Evolutionary conservation across 805 yeast genomes (phyloP), one percentile per base, ranked within the genome.

Genomic region (Starmerella ratchasimensis): DNA sequence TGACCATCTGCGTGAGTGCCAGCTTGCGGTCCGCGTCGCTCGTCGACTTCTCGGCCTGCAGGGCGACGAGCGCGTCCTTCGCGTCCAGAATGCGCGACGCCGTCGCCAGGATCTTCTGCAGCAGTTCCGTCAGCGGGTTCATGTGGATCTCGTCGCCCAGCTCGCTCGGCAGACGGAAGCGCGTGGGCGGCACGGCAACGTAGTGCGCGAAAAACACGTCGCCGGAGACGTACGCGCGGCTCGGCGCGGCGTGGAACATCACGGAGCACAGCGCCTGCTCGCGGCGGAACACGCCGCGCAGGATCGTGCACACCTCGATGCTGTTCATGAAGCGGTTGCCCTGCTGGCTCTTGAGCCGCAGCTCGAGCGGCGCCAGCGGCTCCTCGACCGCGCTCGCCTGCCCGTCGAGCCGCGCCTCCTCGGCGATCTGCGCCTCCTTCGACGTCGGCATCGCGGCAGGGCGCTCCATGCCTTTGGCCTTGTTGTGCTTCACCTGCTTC

Each of bases 91-190:
- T 88, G 36, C 78, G 62, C 44, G 84, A 60, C 20, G 88, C 69
- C 1, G 96, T 80, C 41, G 76, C 79, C 52, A 90, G 65, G 36
- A 93, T 70, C 51, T 76, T 79, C 18, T 90, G 69, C 33, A 90
- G 65, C 40, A 86, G 67, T 61, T 86, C 94, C 59, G 90, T 93
- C 63, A 84, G 94, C 33, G 90, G 64, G 58, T 83, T 86, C 62
- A 90, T 95, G 59, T 90, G 97, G 43, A 88, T 72, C 58, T 83
- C 96, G 39, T 90, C 99, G 39, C 98, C 98, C 42, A 90, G 67
- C 59, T 86, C 86, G 13, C 94, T 78, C n/a, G 99, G 98, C 49
- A 86, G 69, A 59, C 99, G 73, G 67, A 90, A 90, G 59, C 97
- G 71, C 2, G 97, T 93, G 35, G 98, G 86, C 26, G 99, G 98